Evolutionary conservation across 2,329 filamentous ascomycete species (phyloP).

Genomic region (Fusarium pseudocircinatum): DNA sequence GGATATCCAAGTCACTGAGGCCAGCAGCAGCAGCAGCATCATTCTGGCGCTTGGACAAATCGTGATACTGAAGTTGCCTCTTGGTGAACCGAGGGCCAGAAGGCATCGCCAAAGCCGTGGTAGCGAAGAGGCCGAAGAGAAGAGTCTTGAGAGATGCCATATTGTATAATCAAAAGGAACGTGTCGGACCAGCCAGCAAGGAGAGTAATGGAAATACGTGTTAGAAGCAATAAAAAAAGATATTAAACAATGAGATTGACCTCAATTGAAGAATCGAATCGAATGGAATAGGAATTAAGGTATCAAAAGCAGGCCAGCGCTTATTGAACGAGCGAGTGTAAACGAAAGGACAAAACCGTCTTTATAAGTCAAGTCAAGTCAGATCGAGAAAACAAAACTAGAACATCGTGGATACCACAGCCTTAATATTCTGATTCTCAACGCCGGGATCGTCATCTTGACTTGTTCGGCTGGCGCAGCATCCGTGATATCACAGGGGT

Average conservation of each 20-base stretch:
- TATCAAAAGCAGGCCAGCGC: slow-evolving; percentile 39
- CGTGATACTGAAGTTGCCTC: slow-evolving; percentile 58
- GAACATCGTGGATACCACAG: background rate
- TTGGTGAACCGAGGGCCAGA: slow-evolving; percentile 54
- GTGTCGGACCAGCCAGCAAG: slow-evolving; percentile 39
- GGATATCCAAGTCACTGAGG: slow-evolving; percentile 63
- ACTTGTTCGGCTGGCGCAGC: slow-evolving; percentile 22
- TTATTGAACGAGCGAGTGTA: slow-evolving; percentile 31
- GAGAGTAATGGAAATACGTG: background rate
- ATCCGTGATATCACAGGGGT: slow-evolving; percentile 27
- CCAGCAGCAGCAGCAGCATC: slow-evolving; percentile 57
- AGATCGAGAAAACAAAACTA: slow-evolving; percentile 2
- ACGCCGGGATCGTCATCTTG: slow-evolving; percentile 8
- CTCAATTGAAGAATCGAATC: slow-evolving; percentile 8
- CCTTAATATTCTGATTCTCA: slow-evolving; percentile 14
- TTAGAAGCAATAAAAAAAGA: background rate
- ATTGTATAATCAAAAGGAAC: slow-evolving; percentile 32
- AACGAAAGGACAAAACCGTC: slow-evolving; percentile 29
- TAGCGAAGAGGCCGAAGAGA: slow-evolving; percentile 56
- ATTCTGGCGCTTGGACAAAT: slow-evolving; percentile 61
- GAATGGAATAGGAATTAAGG: slow-evolving; percentile 5
- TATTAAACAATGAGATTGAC: slow-evolving; percentile 18
- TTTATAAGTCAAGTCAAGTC: slow-evolving; percentile 22
- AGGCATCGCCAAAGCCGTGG: slow-evolving; percentile 59
- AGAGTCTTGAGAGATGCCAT: slow-evolving; percentile 54